Evolutionary conservation across 1,139 yeast species (phyloP).

Genomic region (Petasospora fabianii): DNA sequence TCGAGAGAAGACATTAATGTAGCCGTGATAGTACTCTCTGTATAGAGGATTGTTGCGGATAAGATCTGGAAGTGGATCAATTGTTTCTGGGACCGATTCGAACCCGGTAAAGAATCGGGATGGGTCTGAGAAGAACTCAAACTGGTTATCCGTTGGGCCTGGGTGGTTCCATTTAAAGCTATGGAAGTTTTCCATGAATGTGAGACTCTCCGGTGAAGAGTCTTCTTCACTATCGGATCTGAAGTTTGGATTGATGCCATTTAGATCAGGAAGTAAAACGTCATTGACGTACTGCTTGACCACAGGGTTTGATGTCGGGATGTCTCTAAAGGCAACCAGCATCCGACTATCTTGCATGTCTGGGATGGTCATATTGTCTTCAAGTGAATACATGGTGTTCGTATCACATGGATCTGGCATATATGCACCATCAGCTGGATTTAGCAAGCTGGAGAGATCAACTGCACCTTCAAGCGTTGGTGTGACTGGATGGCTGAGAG

Average conservation of each 20-base stretch:
- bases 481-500: too few species aligned
- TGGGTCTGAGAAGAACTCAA: conserved; percentile 4
- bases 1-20: conserved; percentile 58
- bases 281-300: conserved; percentile 18
- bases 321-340: conserved; percentile 15
- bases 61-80: conserved; percentile 21
- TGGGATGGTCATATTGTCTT: background rate
- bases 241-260: conserved; percentile 1
- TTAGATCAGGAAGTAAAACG: conserved; percentile 15
- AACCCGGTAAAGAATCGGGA: conserved; percentile 14
- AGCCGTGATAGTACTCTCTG: conserved; percentile 51
- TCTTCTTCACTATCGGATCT: conserved; percentile 6
- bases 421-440: background rate
- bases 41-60: conserved; percentile 17
- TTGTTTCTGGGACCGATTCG: conserved; percentile 12
- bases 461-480: too few species aligned
- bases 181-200: conserved; percentile 11
- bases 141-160: background rate
- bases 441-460: background rate
- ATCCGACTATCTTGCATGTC: background rate
- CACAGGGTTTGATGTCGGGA: conserved; percentile 14
- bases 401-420: background rate
- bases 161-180: conserved; percentile 1
- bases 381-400: background rate
- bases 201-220: conserved; percentile 10